These are phyloP conservation scores for Phytophthora podocarpi DNA, from an alignment of 352 stramenopile species.

Conservation along the genomic window DNA sequence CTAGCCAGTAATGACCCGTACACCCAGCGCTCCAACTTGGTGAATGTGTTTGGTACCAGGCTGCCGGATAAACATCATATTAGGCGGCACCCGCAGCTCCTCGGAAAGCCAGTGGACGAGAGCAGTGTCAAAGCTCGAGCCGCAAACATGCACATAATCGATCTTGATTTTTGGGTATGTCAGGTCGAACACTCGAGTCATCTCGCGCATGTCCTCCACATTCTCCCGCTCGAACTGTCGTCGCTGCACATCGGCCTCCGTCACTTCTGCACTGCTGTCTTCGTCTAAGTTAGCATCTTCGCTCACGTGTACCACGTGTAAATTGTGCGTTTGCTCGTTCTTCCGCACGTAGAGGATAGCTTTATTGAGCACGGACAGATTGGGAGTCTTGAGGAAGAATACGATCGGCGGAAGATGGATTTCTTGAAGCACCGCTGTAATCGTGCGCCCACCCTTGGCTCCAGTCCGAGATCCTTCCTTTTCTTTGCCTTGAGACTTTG, in stretches of 20 bases:
- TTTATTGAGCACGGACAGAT: conserved; percentile 93
- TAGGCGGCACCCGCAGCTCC: conserved; percentile 78
- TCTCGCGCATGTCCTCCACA: conserved; percentile 75
- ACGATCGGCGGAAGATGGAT: conserved; percentile 88
- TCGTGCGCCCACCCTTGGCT: conserved; percentile 69
- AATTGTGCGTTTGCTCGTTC: conserved; percentile 92
- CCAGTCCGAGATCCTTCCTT: conserved; percentile 46
- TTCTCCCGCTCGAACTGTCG: conserved; percentile 41
- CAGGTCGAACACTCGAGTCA: conserved; percentile 81
- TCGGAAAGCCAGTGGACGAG: conserved; percentile 88
- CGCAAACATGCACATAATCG: conserved; percentile 81
- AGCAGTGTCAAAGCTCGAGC: conserved; percentile 70
- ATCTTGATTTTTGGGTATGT: conserved; percentile 95
- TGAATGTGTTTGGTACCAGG: conserved; percentile 90
- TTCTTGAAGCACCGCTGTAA: conserved; percentile 56
- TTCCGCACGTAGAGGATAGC: conserved; percentile 93
- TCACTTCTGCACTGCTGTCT: conserved; percentile 37
- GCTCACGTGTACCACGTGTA: conserved; percentile 90
- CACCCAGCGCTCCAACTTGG: conserved; percentile 83
- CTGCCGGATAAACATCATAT: conserved; percentile 95
- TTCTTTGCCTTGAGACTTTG: conserved; percentile 24
- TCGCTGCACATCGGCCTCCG: conserved; percentile 40
- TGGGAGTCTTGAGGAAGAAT: conserved; percentile 91
- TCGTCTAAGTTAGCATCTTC: conserved; percentile 37
- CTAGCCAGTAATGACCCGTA: conserved; percentile 88